Percentiles rank a stretch among this genome's conserved stretches.
Conservation (phyloP, 2,329 filamentous ascomycete species). For the Xylaria sp. region DNA sequence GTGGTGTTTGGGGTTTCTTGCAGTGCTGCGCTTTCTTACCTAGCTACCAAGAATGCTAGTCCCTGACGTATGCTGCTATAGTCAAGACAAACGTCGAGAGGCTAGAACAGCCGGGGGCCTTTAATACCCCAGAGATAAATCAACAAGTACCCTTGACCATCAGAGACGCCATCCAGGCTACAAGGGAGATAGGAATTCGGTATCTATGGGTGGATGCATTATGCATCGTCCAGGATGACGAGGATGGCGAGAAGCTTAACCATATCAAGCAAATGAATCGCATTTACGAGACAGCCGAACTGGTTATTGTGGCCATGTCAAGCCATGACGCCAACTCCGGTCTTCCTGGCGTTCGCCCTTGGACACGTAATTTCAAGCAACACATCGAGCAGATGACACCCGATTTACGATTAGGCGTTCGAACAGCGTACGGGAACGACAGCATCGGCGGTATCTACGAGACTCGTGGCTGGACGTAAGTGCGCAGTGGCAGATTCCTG, state of each 20-base stretch:
- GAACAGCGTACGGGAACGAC: conserved; percentile 16
- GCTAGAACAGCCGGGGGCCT: conserved; percentile 14
- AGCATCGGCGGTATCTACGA: background rate
- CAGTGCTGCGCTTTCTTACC: background rate
- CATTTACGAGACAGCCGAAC: conserved; percentile 23
- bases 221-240: conserved; percentile 27
- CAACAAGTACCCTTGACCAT: conserved; percentile 11
- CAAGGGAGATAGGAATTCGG: conserved; percentile 11
- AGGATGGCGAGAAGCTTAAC: conserved; percentile 13
- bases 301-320: conserved; percentile 22
- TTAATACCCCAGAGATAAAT: conserved; percentile 3
- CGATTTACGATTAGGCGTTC: conserved; percentile 4
- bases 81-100: conserved; percentile 19
- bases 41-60: background rate
- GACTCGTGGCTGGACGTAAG: conserved; percentile 30
- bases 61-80: conserved; percentile 1
- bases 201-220: conserved; percentile 25
- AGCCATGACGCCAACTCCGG: conserved; percentile 11
- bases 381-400: conserved; percentile 27
- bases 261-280: conserved; percentile 30
- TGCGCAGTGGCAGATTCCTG: background rate
- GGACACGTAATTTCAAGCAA: conserved; percentile 21
- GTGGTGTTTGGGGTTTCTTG: too few species aligned
- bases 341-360: conserved; percentile 21
- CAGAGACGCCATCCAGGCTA: conserved; percentile 23